Conservation (phyloP, 2,329 filamentous ascomycete species). For the Chrysoporthe deuterocubensis region DNA sequence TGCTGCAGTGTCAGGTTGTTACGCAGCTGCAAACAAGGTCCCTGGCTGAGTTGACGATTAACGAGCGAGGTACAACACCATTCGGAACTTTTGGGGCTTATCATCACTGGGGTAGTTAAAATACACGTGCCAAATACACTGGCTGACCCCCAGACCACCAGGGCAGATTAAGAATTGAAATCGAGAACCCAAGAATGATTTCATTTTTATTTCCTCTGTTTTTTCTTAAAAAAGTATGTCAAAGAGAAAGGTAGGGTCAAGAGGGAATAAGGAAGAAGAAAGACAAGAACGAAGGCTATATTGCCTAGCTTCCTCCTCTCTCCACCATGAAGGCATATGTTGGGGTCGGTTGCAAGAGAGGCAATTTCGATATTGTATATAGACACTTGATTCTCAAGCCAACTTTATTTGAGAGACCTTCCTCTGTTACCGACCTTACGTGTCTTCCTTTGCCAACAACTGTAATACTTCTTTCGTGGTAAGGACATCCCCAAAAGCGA, state of each 20-base stretch:
- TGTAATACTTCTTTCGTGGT: conserved; percentile 4
- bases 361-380: background rate
- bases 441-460: background rate
- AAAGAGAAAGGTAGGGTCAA: too few species aligned
- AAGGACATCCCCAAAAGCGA: conserved; percentile 38
- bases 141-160: background rate
- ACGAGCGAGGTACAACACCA: background rate
- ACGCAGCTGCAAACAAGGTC: background rate
- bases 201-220: too few species aligned
- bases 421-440: background rate
- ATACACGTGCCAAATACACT: background rate
- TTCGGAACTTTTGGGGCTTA: conserved; percentile 3
- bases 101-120: background rate
- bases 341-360: too few species aligned
- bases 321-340: background rate
- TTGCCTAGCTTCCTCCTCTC: background rate
- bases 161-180: background rate
- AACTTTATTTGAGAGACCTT: background rate
- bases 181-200: too few species aligned
- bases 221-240: too few species aligned
- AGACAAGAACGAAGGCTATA: background rate
- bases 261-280: too few species aligned
- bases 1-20: background rate
- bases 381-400: background rate
- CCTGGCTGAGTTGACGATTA: background rate